A percentile compares a stretch with the other conserved stretches of the same genome.
Evolutionary conservation across 2,329 filamentous ascomycete species (phyloP).

Genomic region (Aspergillus novofumigatus): DNA sequence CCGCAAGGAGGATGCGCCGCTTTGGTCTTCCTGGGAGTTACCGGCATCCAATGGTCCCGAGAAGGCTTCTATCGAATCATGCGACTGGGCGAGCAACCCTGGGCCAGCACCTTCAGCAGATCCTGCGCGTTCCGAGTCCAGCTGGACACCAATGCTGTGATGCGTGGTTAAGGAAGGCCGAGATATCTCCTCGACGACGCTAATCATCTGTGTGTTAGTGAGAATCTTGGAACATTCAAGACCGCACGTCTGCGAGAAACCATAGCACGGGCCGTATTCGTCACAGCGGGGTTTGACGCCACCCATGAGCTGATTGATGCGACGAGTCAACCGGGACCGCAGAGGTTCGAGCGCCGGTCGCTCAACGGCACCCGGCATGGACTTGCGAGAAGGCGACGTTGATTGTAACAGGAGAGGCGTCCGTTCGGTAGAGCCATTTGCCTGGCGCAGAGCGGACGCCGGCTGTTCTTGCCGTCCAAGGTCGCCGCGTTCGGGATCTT

Average conservation of each 20-base stretch:
- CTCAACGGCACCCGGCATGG: constrained; percentile 18
- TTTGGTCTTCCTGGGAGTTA: constrained; percentile 5
- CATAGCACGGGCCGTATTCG: constrained; percentile 57
- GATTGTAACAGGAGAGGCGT: constrained; percentile 28
- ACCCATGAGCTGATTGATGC: constrained; percentile 48
- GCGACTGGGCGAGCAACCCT: background rate
- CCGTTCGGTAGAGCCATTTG: constrained; percentile 21
- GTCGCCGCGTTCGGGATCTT: constrained; percentile 31
- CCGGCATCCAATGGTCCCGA: constrained; percentile 14
- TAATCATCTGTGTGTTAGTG: constrained; percentile 8
- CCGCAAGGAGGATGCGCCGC: constrained; percentile 8
- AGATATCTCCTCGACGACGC: constrained; percentile 11
- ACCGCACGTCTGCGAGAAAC: constrained; percentile 59
- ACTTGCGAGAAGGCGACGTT: constrained; percentile 14
- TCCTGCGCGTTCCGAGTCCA: constrained; percentile 11
- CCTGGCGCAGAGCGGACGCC: constrained; percentile 1
- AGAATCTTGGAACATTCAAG: constrained; percentile 55
- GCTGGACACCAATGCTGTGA: constrained; percentile 15
- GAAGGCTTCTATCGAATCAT: background rate
- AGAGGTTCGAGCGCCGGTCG: constrained; percentile 26
- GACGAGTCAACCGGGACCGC: constrained; percentile 33
- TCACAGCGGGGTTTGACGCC: constrained; percentile 51
- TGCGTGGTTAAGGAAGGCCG: constrained; percentile 13
- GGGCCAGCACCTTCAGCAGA: background rate
- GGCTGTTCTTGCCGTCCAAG: constrained; percentile 20